These are phyloP conservation scores for Sphaerosporella brunnea DNA, from an alignment of 495 filamentous ascomycete genomes.

Conservation along the genomic window DNA sequence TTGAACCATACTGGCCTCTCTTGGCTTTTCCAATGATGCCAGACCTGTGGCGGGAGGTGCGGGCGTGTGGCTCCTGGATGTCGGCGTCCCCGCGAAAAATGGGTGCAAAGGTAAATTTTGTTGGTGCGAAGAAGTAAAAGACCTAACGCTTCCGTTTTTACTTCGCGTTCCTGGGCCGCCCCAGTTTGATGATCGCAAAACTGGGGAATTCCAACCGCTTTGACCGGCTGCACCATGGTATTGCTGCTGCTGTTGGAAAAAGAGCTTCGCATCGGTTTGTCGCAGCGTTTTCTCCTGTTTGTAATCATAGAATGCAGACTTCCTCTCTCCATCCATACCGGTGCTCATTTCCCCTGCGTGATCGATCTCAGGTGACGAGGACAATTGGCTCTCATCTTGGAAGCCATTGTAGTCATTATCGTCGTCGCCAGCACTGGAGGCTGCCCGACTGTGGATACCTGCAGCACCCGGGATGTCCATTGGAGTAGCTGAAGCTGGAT, in stretches of 20 bases:
- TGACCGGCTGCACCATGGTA: constrained; percentile 33
- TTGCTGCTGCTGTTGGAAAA: constrained; percentile 78
- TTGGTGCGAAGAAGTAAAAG: constrained; percentile 26
- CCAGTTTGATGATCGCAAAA: constrained; percentile 36
- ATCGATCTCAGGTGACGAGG: neutral
- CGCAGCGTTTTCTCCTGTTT: constrained; percentile 63
- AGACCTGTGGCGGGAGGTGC: constrained; percentile 7
- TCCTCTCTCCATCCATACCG: constrained; percentile 14
- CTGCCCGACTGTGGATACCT: neutral
- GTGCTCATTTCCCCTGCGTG: neutral
- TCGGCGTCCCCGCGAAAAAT: neutral
- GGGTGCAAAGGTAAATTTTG: constrained; percentile 2
- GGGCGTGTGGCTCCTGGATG: neutral
- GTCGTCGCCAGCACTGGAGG: constrained; percentile 3
- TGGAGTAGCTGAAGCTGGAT: no score
- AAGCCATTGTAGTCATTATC: constrained; percentile 13
- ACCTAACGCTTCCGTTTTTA: constrained; percentile 30
- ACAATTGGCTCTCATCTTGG: neutral
- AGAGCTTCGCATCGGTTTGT: constrained; percentile 79
- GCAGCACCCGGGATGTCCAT: neutral
- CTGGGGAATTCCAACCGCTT: constrained; percentile 34
- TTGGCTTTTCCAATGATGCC: constrained; percentile 16
- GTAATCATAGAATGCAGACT: constrained; percentile 26
- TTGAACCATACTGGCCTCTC: constrained; percentile 14
- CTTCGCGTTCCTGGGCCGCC: constrained; percentile 26